Evolutionary conservation across 768 basidiomycete species (phyloP), one percentile per base, ranked within the genome.

Genomic region (Rhizopogon sp.): DNA sequence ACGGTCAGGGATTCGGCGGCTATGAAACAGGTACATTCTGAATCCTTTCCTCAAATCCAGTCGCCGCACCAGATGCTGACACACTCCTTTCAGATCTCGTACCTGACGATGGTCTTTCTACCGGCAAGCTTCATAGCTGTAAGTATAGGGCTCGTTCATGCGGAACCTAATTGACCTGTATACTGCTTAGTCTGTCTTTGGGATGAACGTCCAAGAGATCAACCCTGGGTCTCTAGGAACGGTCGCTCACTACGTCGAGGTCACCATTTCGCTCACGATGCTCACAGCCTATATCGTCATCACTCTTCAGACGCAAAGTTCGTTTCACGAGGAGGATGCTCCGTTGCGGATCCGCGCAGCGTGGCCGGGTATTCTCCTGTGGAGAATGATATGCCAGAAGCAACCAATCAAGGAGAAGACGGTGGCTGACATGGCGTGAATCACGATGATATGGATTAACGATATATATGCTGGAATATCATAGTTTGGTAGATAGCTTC

Each of bases 21-120:
- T 2, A 73, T 72, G 64, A 72, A 71, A 56, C 71, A 65, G 55
- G 66, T 70, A 52, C 35, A 43, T 1, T 25, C 25, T 25, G 25
- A 25, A 4, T 22, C 54, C 2, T 1, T 43, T 6, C 28, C n/a
- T 50, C 17, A 6, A 43, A 4, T 54, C 75, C 74, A 52, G 72
- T 73, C 22, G 65, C 0, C 28, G 1, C 16, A 33, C 5, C 29
- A 16, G 6, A 31, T 3, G 13, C n/a, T 31, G 37, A 54, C 14
- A 0, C 22, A 6, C 13, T 17, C 33, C n/a, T 4, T 17, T 29
- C 35, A 69, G 68, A 67, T 69, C 14, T 64, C 81, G 0, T 83
- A 82, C 56, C 66, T 85, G 1, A 81, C 82, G 0, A 84, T 84
- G 80, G 62, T 83, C 17, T 85, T 84, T 63, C 67, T 85, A 8